These are phyloP conservation scores for Leishmania martiniquensis DNA, from an alignment of 208 protist species.

Conservation along the genomic window DNA sequence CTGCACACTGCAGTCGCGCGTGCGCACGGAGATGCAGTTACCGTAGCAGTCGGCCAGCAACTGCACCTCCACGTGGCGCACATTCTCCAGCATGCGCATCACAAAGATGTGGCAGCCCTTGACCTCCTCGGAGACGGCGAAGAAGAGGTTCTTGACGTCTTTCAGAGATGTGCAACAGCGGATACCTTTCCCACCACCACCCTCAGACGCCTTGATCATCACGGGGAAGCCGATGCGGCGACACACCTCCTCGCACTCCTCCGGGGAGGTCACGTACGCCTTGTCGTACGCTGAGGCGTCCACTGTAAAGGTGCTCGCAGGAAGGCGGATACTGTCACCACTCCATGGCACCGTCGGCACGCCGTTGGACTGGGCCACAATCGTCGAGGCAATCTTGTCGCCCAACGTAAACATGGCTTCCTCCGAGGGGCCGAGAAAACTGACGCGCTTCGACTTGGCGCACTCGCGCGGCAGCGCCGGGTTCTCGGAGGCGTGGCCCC, in stretches of 20 bases:
- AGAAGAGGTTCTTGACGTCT: conserved; percentile 88
- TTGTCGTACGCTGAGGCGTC: conserved; percentile 82
- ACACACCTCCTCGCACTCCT: conserved; percentile 91
- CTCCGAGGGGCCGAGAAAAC: conserved; percentile 83
- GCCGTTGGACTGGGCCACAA: conserved; percentile 96
- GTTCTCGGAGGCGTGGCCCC: conserved; percentile 99
- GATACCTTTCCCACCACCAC: conserved; percentile 98
- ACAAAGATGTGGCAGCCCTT: conserved; percentile 98
- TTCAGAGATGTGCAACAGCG: conserved; percentile 83
- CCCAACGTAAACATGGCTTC: conserved; percentile 94
- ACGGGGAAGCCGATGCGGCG: conserved; percentile 95
- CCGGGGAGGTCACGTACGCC: conserved; percentile 91
- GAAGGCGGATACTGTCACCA: conserved; percentile 65
- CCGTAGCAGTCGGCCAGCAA: conserved; percentile 96
- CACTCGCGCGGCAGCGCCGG: conserved; percentile 94
- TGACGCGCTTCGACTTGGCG: conserved; percentile 55
- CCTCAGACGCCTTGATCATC: conserved; percentile 99
- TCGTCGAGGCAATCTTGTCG: conserved; percentile 98
- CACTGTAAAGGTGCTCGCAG: conserved; percentile 67
- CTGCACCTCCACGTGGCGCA: conserved; percentile 97
- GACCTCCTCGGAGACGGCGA: conserved; percentile 94
- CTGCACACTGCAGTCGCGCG: conserved; percentile 98
- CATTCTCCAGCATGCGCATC: conserved; percentile 95
- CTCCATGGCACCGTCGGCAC: conserved; percentile 96
- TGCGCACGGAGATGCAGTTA: conserved; percentile 93